Evolutionary conservation across 257 asterid genomes (phyloP).

Genomic region (Solanum lycopersicoides): DNA sequence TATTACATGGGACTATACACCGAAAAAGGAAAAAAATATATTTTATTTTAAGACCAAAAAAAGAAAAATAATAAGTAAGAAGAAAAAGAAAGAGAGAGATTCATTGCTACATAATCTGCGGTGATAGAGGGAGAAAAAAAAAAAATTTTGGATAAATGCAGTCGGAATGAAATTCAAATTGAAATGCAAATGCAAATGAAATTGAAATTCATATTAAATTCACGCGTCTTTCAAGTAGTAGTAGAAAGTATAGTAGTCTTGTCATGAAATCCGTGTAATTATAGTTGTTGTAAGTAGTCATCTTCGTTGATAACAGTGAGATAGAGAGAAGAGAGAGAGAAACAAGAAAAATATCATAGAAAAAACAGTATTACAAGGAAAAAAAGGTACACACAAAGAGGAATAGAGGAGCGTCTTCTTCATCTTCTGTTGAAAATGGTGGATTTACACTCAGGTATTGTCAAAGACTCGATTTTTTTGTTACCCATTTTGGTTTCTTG

Average conservation of each 20-base stretch:
- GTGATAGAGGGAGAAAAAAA: constrained; percentile 35
- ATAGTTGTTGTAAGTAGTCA: constrained; percentile 17
- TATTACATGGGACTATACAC: neutral
- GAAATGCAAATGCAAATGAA: constrained; percentile 35
- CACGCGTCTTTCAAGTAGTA: constrained; percentile 47
- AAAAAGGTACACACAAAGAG: neutral
- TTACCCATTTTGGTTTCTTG: neutral
- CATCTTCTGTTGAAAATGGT: neutral
- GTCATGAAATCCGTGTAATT: constrained; percentile 56
- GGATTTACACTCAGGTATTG: neutral
- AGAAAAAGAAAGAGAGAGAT: constrained; percentile 8
- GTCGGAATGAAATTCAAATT: constrained; percentile 90
- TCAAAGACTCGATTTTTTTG: neutral
- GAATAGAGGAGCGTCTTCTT: neutral
- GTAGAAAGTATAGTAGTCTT: neutral
- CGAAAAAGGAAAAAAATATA: neutral
- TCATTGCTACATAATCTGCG: constrained; percentile 54
- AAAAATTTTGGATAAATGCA: constrained; percentile 21
- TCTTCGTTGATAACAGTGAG: constrained; percentile 13
- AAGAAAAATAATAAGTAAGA: neutral
- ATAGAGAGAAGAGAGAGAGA: constrained; percentile 3
- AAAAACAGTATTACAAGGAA: neutral
- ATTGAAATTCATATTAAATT: constrained; percentile 43
- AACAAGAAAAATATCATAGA: neutral
- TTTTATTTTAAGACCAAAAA: neutral